Evolutionary conservation across 1,284 basidiomycete species (phyloP).

Genomic region (Ceratobasidium sp.): DNA sequence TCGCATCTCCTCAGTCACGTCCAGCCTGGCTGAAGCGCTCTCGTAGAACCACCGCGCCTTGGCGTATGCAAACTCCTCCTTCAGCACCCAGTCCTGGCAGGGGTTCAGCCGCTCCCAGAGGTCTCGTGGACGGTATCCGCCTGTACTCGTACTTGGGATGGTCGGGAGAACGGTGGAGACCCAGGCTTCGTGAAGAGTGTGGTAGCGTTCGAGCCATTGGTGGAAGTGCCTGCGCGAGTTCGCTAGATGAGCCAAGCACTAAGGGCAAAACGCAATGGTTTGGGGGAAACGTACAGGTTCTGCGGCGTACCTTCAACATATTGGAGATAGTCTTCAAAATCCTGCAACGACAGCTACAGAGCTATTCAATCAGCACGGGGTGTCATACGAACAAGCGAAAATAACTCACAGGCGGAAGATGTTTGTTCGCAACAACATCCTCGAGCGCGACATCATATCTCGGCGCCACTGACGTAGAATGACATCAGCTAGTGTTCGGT

Average conservation of each 20-base stretch:
- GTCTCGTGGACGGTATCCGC: slow-evolving; percentile 19
- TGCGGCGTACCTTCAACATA: slow-evolving; percentile 36
- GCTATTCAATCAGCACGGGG: not conserved
- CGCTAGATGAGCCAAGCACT: not conserved
- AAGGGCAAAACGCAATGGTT: not conserved
- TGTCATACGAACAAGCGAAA: not conserved
- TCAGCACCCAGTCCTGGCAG: slow-evolving; percentile 12
- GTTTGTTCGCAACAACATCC: slow-evolving; percentile 38
- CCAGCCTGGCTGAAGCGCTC: slow-evolving; percentile 5
- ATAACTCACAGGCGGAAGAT: slow-evolving; percentile 25
- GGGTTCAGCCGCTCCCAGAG: slow-evolving; percentile 24
- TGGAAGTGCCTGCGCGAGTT: slow-evolving; percentile 37
- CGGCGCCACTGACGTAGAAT: slow-evolving; percentile 16
- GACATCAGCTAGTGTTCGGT: not conserved
- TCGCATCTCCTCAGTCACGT: slow-evolving; percentile 23
- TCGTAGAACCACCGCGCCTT: slow-evolving; percentile 26
- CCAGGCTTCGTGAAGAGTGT: slow-evolving; percentile 20
- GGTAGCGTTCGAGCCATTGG: slow-evolving; percentile 42
- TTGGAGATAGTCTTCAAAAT: slow-evolving; percentile 45
- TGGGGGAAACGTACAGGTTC: slow-evolving; percentile 40
- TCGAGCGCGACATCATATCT: slow-evolving; percentile 24
- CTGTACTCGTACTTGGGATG: slow-evolving; percentile 13
- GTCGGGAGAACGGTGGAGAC: slow-evolving; percentile 24
- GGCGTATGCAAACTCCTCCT: slow-evolving; percentile 27
- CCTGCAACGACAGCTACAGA: slow-evolving; percentile 10